phyloP scores from a whole-genome alignment of 352 stramenopile species.

The Globisporangium uncinulatum region DNA sequence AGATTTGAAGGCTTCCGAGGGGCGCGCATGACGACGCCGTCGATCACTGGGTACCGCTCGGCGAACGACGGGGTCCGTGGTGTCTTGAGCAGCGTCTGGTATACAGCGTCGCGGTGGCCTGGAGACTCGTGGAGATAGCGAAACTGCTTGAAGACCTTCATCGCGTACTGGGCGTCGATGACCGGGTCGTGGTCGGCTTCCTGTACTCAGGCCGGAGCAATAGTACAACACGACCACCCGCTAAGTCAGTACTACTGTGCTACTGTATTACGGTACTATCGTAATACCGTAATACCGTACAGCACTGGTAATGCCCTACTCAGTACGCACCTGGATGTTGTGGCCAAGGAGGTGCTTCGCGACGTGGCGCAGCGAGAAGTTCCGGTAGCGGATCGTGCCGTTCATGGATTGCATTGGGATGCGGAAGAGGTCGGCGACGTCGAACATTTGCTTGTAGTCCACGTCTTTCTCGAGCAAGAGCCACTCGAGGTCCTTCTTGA shows the following conservation, averaged over 20 bases:
- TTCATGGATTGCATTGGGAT: constrained; percentile 71
- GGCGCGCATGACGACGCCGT: constrained; percentile 74
- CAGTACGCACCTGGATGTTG: constrained; percentile 52
- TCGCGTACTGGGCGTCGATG: constrained; percentile 83
- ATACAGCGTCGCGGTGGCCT: constrained; percentile 65
- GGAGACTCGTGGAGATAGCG: constrained; percentile 75
- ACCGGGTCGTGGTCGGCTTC: constrained; percentile 81
- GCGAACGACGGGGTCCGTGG: constrained; percentile 82
- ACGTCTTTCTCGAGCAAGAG: constrained; percentile 70
- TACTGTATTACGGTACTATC: too few relatives aligned
- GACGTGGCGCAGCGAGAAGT: constrained; percentile 81
- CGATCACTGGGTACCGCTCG: constrained; percentile 73
- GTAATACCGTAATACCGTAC: too few relatives aligned
- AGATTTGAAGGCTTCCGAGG: constrained; percentile 53
- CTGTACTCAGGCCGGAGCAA: constrained; percentile 7
- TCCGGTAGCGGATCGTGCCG: constrained; percentile 72
- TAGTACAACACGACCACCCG: too few relatives aligned
- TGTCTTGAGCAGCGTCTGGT: constrained; percentile 78
- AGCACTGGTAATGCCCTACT: too few relatives aligned
- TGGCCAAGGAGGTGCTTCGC: constrained; percentile 78
- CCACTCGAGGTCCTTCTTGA: constrained; percentile 92
- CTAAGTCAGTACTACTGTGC: too few relatives aligned
- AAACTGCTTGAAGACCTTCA: constrained; percentile 88
- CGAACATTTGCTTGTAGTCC: constrained; percentile 85
- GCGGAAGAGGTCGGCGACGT: constrained; percentile 82